Evolutionary conservation across 257 asterid genomes (phyloP).

Genomic region (Nicotiana paniculata): DNA sequence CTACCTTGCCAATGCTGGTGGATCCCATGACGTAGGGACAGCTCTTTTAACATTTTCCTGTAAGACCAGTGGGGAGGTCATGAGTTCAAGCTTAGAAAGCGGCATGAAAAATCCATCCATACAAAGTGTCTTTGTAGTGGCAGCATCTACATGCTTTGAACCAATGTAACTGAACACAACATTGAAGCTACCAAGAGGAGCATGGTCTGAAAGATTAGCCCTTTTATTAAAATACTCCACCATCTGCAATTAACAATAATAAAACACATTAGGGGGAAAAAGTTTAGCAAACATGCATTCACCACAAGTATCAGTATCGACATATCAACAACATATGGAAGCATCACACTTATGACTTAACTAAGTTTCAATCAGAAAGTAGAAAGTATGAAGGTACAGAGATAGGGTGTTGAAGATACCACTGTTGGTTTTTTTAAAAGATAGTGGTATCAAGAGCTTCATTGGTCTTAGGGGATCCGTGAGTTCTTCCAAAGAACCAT

Average conservation of each 20-base stretch:
- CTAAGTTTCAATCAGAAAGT: background rate
- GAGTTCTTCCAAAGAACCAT: too few relatives aligned
- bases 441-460: too few relatives aligned
- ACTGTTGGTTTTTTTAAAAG: too few relatives aligned
- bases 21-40: constrained; percentile 77
- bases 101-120: constrained; percentile 80
- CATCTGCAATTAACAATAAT: constrained; percentile 46
- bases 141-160: constrained; percentile 56
- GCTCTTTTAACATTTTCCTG: constrained; percentile 59
- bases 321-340: background rate
- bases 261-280: background rate
- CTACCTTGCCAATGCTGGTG: constrained; percentile 78
- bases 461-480: too few relatives aligned
- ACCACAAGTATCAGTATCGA: background rate
- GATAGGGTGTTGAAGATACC: too few relatives aligned
- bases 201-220: constrained; percentile 53
- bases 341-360: background rate
- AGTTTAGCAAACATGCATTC: background rate
- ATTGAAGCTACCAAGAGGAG: constrained; percentile 76
- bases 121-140: constrained; percentile 70
- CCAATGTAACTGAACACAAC: constrained; percentile 71
- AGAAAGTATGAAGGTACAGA: background rate
- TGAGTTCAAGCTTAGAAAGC: constrained; percentile 57
- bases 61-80: constrained; percentile 42
- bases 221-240: constrained; percentile 75